A percentile compares a stretch with the other conserved stretches of the same genome.
Evolutionary conservation across 306 rosid genomes (phyloP).

Genomic region (Delonix regia): DNA sequence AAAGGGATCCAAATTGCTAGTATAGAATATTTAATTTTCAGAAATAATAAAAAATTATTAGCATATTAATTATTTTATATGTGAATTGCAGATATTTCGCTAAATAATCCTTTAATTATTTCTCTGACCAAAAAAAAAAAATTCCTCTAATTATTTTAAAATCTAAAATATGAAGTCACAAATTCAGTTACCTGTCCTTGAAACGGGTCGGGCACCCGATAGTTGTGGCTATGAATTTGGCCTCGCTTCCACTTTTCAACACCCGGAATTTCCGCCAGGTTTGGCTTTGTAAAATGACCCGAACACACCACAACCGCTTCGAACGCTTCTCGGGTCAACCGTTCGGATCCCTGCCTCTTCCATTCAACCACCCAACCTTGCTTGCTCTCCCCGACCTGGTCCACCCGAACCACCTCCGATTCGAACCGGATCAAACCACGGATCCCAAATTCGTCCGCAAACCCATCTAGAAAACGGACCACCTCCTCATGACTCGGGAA

Average conservation of each 20-base stretch:
- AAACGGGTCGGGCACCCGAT: conserved; percentile 36
- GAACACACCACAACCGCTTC: conserved; percentile 40
- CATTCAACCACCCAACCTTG: conserved; percentile 32
- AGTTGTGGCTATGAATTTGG: conserved; percentile 46
- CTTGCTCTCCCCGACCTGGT: background rate
- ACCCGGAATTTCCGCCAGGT: background rate
- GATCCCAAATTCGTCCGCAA: conserved; percentile 27
- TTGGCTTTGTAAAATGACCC: conserved; percentile 34
- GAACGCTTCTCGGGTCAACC: conserved; percentile 16
- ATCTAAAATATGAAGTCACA: too few species aligned
- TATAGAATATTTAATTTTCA: too few species aligned
- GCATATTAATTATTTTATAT: too few species aligned
- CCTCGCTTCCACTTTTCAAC: conserved; percentile 3
- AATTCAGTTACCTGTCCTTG: conserved; percentile 8
- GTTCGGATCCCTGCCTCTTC: conserved; percentile 13
- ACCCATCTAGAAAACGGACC: conserved; percentile 20
- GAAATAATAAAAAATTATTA: too few species aligned
- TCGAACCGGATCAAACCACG: conserved; percentile 15
- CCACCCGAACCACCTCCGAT: conserved; percentile 31
- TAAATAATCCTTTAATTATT: too few species aligned
- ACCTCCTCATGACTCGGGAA: conserved; percentile 44
- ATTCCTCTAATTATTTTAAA: background rate
- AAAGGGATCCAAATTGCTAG: too few species aligned
- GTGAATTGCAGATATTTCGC: too few species aligned
- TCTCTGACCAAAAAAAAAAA: too few species aligned